Percentiles rank a stretch among this genome's conserved stretches.
phyloP scores from a whole-genome alignment of 2,329 filamentous ascomycete genomes.

The Fusarium circinatum region DNA sequence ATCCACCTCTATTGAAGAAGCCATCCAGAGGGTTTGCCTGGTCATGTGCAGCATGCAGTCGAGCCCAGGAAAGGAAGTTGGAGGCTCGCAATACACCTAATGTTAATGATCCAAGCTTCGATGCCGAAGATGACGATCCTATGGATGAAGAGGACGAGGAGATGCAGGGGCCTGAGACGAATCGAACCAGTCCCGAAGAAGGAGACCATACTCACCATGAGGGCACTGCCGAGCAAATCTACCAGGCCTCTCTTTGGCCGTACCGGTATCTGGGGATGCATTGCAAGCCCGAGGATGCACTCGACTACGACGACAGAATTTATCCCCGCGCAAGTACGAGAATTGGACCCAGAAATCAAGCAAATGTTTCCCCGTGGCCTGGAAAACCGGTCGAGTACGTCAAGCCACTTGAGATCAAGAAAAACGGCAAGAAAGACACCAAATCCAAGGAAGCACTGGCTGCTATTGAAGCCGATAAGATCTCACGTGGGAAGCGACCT shows the following conservation, averaged over 20 bases:
- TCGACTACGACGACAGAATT: constrained; percentile 97
- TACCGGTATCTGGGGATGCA: constrained; percentile 96
- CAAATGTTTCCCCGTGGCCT: constrained; percentile 84
- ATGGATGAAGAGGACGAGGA: constrained; percentile 79
- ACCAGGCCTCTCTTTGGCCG: constrained; percentile 94
- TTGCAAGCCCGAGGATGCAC: constrained; percentile 91
- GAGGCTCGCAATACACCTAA: constrained; percentile 90
- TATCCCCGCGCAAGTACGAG: constrained; percentile 95
- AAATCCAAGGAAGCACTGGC: constrained; percentile 86
- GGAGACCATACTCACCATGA: constrained; percentile 65
- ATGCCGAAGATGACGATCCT: constrained; percentile 72
- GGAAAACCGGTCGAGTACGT: constrained; percentile 90
- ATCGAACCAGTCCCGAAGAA: constrained; percentile 71
- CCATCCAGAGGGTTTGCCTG: constrained; percentile 97
- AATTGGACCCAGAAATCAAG: constrained; percentile 90
- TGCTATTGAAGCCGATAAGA: constrained; percentile 83
- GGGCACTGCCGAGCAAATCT: constrained; percentile 85
- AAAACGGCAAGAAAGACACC: constrained; percentile 79
- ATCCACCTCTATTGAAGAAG: constrained; percentile 91
- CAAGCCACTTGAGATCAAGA: constrained; percentile 87
- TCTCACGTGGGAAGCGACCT: constrained; percentile 81
- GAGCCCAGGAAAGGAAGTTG: constrained; percentile 91
- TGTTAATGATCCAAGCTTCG: constrained; percentile 72
- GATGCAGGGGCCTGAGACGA: constrained; percentile 65
- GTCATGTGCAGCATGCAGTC: constrained; percentile 95